Evolutionary conservation across 257 asterid species (phyloP), one percentile per base, ranked within the genome.

Genomic region (Lantana camara): DNA sequence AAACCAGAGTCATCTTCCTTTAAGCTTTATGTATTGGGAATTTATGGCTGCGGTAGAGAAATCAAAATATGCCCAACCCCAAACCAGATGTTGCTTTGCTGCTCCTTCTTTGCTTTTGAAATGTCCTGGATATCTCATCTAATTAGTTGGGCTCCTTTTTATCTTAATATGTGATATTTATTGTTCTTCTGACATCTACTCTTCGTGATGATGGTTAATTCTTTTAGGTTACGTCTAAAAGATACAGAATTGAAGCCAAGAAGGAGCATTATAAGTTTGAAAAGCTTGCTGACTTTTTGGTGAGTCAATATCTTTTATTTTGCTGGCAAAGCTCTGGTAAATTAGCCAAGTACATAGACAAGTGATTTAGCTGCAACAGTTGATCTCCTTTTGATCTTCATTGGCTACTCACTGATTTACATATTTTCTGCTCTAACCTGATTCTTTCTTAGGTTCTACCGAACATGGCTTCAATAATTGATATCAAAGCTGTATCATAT

Each of bases 251-350:
- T 44, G 96, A 87, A 80, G 97, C 94, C 40, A 79, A 73, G 82
- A 93, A 89, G 86, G 84, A 82, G 79, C 95, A 84, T 77, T 90
- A 85, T 75, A 93, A 77, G 71, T 93, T 93, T 75, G 94, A 85
- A 73, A 76, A 47, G 58, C 76, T 89, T 64, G 65, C 55, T 57
- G 87, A 93, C 86, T 89, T 87, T 85, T 65, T 87, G 94, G 98
- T 89, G 77, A 85, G 90, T 72, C 64, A 22, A 62, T 68, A 54
- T 70, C 49, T 51, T 49, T 44, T 50, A 42, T 9, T 24, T 52
- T 62, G 24, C 27, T 71, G 40, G 53, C 12, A 17, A 48, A 32
- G 58, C 68, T 66, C 15, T 41, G 42, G 44, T 35, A 52, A 21
- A 52, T 64, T 53, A 42, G 68, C 59, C 52, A 29, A 61, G 22